phyloP scores from a whole-genome alignment of 2,329 filamentous ascomycete species.

The Ophiostoma sp. region DNA sequence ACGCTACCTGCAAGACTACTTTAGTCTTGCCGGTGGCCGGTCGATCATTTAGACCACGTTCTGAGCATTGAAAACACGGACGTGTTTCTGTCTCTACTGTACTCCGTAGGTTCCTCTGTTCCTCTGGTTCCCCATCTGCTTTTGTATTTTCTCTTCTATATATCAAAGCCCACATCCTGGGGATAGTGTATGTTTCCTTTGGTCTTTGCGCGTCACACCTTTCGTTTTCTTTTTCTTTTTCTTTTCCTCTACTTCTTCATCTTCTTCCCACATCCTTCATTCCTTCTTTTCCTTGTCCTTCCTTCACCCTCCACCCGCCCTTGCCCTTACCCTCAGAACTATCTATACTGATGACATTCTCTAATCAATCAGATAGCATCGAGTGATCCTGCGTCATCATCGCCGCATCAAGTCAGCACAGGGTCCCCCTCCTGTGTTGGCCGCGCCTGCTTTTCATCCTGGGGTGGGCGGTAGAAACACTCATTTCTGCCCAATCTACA shows the following conservation, averaged over 20 bases:
- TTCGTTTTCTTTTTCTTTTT: background rate
- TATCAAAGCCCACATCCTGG: background rate
- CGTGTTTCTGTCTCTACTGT: background rate
- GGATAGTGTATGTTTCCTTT: background rate
- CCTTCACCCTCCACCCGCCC: too few relatives aligned
- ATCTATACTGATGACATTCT: background rate
- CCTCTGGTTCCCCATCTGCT: too few relatives aligned
- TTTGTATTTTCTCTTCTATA: background rate
- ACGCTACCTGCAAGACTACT: slow-evolving; percentile 20
- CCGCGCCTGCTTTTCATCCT: background rate
- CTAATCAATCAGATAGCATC: background rate
- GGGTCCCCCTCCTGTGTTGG: background rate
- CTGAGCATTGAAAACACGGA: slow-evolving; percentile 1
- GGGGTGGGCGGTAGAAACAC: background rate
- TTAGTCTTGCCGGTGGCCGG: slow-evolving; percentile 23
- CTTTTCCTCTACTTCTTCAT: background rate
- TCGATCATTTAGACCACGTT: slow-evolving; percentile 22
- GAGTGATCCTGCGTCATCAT: background rate
- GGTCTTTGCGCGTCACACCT: background rate
- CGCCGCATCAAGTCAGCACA: slow-evolving; percentile 5
- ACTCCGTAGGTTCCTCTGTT: background rate
- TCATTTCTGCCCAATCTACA: slow-evolving; percentile 1
- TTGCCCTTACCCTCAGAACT: background rate
- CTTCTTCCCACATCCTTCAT: background rate
- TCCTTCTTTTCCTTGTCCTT: background rate